Base-by-base conservation (phyloP, 75 land plant species). In the Selaginella tamariscina region DNA sequence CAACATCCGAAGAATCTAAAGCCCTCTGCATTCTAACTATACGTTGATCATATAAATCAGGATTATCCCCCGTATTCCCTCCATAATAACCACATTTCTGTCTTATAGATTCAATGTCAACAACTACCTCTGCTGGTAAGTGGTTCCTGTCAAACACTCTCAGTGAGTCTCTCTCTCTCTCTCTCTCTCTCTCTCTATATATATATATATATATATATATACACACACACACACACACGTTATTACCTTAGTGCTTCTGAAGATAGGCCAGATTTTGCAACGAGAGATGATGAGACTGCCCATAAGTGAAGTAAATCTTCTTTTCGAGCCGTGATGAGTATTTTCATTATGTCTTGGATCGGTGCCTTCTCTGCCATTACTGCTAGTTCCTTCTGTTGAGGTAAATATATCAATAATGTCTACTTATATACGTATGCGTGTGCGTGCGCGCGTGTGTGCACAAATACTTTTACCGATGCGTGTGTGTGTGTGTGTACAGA, bases 1-100 rank as follows among this genome's bases (percentile, higher is more conserved):
- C 97, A 0, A 92, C 94, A 44, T 92, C 97, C 2, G 94, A 88
- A 20, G 89, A 86, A 71, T 92, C 94, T n/a, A 92, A 70, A 2
- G 97, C 97, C 29, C 86, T 82, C 31, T 82, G 77, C 97, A 92
- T 92, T 2, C 94, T 80, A 13, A 84, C 73, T 33, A 86, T 86
- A 64, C 78, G 78, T 55, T 88, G 97, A 57, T 88, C 85, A 15
- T 39, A 5, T 15, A 39, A 15, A 15, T 39, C 49, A 15, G 11
- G 5, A 15, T 15, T 5, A 39, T 39, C 49, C 11, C 11, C 49
- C 15, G 11, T 39, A 15, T 5, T 5, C 11, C 11, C 49, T 5
- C 15, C 15, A 15, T 39, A 77, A 24, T 68, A 68, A 65, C 91
- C 79, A 2, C 84, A 69, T 39, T 87, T 85, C 75, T 75, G 75